phyloP scores from a whole-genome alignment of 768 basidiomycete species.

The Antrodiella citrinella region DNA sequence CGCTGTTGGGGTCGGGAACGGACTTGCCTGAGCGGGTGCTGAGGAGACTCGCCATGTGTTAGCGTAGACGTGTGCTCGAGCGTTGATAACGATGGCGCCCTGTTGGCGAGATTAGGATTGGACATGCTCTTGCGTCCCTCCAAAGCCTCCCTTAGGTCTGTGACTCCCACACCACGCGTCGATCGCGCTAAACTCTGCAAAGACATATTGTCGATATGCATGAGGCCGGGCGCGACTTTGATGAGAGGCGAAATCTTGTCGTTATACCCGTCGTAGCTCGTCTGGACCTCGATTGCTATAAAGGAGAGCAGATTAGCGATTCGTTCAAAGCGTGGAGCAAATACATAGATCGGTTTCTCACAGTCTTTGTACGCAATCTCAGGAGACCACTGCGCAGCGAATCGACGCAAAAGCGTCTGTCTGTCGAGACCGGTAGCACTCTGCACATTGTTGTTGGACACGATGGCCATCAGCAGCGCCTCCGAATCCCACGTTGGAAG shows the following conservation, averaged over 20 bases:
- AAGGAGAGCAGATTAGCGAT: neutral
- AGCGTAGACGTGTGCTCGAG: constrained; percentile 58
- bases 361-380: constrained; percentile 70
- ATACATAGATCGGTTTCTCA: constrained; percentile 30
- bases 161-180: constrained; percentile 75
- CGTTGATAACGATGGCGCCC: constrained; percentile 71
- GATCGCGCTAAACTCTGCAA: constrained; percentile 77
- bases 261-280: constrained; percentile 46
- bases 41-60: constrained; percentile 24
- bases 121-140: constrained; percentile 82
- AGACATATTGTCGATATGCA: constrained; percentile 88
- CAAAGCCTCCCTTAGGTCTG: constrained; percentile 81
- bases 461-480: constrained; percentile 47
- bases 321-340: neutral
- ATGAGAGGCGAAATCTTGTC: constrained; percentile 70
- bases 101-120: constrained; percentile 53
- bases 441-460: constrained; percentile 45
- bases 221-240: constrained; percentile 77
- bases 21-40: constrained; percentile 41
- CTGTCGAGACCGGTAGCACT: constrained; percentile 58
- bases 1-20: constrained; percentile 48
- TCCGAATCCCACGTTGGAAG: constrained; percentile 45
- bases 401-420: constrained; percentile 42
- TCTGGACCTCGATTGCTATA: constrained; percentile 48
- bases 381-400: constrained; percentile 62